A percentile compares a stretch with the other conserved stretches of the same genome.
phyloP scores from a whole-genome alignment of 176 grass and related monocot species.

The Tillandsia leiboldiana region DNA sequence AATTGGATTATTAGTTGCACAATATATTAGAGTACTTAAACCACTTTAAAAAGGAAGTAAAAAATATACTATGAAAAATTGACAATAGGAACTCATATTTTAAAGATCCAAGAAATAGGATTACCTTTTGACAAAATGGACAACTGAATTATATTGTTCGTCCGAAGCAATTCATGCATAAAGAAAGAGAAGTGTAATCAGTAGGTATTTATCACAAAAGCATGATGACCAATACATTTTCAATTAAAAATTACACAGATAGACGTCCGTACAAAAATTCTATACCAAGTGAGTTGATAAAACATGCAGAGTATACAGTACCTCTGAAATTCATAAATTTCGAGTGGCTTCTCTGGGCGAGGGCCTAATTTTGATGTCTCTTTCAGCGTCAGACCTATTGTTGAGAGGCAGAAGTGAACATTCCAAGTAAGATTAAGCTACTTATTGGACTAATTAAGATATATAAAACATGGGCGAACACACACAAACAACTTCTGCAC shows the following conservation, averaged over 20 bases:
- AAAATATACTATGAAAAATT: neutral
- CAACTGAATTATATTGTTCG: conserved; percentile 48
- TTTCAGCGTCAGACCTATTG: conserved; percentile 69
- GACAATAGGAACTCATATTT: neutral
- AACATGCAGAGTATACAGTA: conserved; percentile 6
- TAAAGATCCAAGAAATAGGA: neutral
- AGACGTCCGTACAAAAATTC: neutral
- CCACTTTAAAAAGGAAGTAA: conserved; percentile 1
- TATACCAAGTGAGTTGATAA: neutral
- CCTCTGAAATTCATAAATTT: conserved; percentile 98
- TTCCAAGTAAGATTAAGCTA: neutral
- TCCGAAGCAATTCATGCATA: conserved; percentile 11
- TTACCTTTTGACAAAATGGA: conserved; percentile 93
- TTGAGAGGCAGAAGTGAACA: conserved; percentile 1
- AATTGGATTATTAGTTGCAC: neutral
- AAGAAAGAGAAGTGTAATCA: conserved; percentile 13
- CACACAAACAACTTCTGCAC: neutral
- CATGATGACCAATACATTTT: neutral
- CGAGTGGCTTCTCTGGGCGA: conserved; percentile 69
- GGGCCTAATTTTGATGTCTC: conserved; percentile 80
- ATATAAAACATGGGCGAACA: neutral
- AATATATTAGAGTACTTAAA: neutral
- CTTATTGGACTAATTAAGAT: neutral
- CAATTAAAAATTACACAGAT: neutral
- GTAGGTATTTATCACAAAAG: conserved; percentile 2